phyloP scores from a whole-genome alignment of 805 yeast genomes.

The Starmerella bacillaris region DNA sequence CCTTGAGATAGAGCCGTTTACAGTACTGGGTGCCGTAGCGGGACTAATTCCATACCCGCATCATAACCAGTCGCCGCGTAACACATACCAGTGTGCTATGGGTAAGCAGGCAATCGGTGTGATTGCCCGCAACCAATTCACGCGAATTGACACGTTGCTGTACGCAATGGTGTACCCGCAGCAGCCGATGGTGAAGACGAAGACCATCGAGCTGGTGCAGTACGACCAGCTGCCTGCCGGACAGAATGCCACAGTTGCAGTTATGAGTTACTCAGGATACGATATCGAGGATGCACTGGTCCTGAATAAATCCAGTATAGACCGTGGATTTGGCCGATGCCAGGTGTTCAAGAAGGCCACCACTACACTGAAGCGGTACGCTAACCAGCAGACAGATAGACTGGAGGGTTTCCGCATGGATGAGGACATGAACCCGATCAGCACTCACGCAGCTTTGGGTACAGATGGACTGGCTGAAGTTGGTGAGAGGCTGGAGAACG shows the following conservation, averaged over 20 bases:
- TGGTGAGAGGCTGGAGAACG: constrained; percentile 75
- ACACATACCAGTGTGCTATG: constrained; percentile 89
- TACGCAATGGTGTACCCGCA: constrained; percentile 98
- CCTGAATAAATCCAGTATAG: constrained; percentile 78
- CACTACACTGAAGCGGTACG: constrained; percentile 71
- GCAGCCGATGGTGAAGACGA: constrained; percentile 97
- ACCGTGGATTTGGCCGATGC: constrained; percentile 95
- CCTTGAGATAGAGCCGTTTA: constrained; percentile 88
- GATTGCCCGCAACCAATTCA: constrained; percentile 89
- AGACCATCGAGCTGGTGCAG: constrained; percentile 85
- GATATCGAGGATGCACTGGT: constrained; percentile 99
- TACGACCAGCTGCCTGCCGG: constrained; percentile 97
- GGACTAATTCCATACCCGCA: constrained; percentile 86
- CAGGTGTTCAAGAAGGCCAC: constrained; percentile 89
- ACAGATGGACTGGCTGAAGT: constrained; percentile 95
- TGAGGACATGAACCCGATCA: constrained; percentile 35
- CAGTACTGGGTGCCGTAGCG: constrained; percentile 82
- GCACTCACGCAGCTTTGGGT: constrained; percentile 73
- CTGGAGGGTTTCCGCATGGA: constrained; percentile 83
- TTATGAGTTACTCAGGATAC: constrained; percentile 96
- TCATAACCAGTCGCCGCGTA: constrained; percentile 83
- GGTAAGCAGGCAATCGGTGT: constrained; percentile 99
- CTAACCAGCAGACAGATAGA: constrained; percentile 83
- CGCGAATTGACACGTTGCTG: constrained; percentile 82
- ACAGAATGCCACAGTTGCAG: constrained; percentile 96